A percentile compares a stretch with the other conserved stretches of the same genome.
Evolutionary conservation across 2,329 filamentous ascomycete genomes (phyloP).

Genomic region (Botrytis medusae): DNA sequence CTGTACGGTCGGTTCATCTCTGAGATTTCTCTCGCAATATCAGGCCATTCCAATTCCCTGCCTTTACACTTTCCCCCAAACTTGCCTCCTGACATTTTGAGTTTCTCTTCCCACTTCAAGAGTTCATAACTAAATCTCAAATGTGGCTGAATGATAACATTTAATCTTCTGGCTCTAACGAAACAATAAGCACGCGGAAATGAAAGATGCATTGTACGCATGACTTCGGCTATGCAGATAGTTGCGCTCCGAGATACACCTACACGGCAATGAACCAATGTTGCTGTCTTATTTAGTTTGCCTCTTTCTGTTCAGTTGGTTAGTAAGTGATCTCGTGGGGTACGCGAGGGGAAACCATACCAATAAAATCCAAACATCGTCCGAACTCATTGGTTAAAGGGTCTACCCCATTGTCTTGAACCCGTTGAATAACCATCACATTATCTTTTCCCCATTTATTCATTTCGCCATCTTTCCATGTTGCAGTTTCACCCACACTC

Average conservation of each 20-base stretch:
- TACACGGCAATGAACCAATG: slow-evolving; percentile 92
- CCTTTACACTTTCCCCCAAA: slow-evolving; percentile 48
- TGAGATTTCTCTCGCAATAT: slow-evolving; percentile 85
- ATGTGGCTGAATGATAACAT: slow-evolving; percentile 98
- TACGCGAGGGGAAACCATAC: slow-evolving; percentile 53
- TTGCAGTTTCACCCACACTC: slow-evolving; percentile 85
- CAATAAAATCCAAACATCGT: slow-evolving; percentile 86
- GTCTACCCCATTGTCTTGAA: slow-evolving; percentile 97
- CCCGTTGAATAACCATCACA: slow-evolving; percentile 75
- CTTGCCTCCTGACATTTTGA: slow-evolving; percentile 47
- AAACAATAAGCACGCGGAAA: slow-evolving; percentile 96
- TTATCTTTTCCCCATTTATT: slow-evolving; percentile 76
- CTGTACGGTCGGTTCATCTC: slow-evolving; percentile 90
- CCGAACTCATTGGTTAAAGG: slow-evolving; percentile 83
- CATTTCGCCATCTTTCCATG: slow-evolving; percentile 71
- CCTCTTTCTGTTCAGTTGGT: slow-evolving; percentile 63
- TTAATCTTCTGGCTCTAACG: slow-evolving; percentile 85
- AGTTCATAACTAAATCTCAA: slow-evolving; percentile 93
- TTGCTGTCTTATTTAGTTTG: slow-evolving; percentile 73
- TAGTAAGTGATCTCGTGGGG: slow-evolving; percentile 23
- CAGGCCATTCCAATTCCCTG: slow-evolving; percentile 87
- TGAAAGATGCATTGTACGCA: slow-evolving; percentile 76
- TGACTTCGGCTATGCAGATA: slow-evolving; percentile 98
- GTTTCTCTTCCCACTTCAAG: slow-evolving; percentile 88
- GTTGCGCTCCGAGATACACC: slow-evolving; percentile 94